Evolutionary conservation across 1,139 yeast species (phyloP), one percentile per base, ranked within the genome.

Genomic region (Eremothecium coryli): DNA sequence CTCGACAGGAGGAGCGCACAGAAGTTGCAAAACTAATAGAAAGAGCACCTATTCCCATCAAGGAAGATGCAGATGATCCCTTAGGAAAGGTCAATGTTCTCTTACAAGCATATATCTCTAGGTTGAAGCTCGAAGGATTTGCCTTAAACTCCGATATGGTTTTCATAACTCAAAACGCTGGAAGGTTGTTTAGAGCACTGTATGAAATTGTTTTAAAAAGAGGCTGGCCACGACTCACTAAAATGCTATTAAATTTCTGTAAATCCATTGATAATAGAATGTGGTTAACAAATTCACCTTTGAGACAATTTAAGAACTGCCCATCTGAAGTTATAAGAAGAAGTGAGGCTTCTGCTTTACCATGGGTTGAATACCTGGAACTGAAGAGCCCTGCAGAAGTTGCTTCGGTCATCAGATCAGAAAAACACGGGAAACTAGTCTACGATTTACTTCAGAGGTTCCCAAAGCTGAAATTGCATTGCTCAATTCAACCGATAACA

Each of bases 61-160:
- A 74, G 45, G 96, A 85, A 45, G 61, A 68, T 4, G 64, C 78
- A 0, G 75, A 70, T 31, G 93, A 84, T 39, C 79, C 93, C 0
- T 56, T 75, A 15, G 82, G 95, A 0, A 93, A 93, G 53, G 73
- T 84, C 21, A 85, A 80, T 46, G 74, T 85, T 5, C 59, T 93
- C 25, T 61, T 90, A 9, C 98, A 93, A 52, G 73, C 95, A 0
- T 86, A 82, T 49, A 80, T 93, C 12, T 82, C 96, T 1, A 61
- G 79, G 23, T 61, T 88, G 26, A 62, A 67, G 8, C 63, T 93
- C 11, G 93, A 82, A 2, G 98, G 97, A 1, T 84, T 84, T 63
- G 96, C 97, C 0, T 61, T 93, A 39, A 75, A 81, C 68, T 77
- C 96, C 0, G 99, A 93, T 61, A 86, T 88, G 96, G 70, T 84